Conservation (phyloP, 2,329 filamentous ascomycete species). For the Arthrobotrys sphaeroides region DNA sequence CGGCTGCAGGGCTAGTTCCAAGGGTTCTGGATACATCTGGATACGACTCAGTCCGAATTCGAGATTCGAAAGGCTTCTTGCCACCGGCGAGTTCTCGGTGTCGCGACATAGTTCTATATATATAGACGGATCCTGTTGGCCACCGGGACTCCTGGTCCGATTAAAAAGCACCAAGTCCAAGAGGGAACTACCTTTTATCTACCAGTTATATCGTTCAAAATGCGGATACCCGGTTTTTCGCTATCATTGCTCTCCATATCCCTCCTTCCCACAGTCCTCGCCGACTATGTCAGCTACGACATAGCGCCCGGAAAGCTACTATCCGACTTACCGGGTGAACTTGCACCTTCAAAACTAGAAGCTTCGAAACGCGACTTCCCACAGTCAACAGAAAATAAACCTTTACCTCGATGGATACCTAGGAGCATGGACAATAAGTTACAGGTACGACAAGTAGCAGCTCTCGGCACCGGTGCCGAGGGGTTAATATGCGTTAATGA, state of each 20-base stretch:
- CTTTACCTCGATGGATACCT: constrained; percentile 46
- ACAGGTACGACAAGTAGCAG: constrained; percentile 6
- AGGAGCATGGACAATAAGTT: constrained; percentile 36
- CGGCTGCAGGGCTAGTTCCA: background rate
- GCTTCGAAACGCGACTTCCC: constrained; percentile 28
- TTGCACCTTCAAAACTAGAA: background rate
- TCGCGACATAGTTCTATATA: constrained; percentile 27
- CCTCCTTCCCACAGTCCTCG: constrained; percentile 30
- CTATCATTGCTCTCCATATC: constrained; percentile 36
- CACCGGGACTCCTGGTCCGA: background rate
- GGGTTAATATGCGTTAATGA: constrained; percentile 35
- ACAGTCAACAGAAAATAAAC: constrained; percentile 16
- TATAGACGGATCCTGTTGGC: constrained; percentile 13
- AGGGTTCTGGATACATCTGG: constrained; percentile 11
- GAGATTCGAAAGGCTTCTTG: background rate
- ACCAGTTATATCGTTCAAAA: constrained; percentile 8
- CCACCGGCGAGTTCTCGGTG: constrained; percentile 10
- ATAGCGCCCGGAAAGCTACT: constrained; percentile 24
- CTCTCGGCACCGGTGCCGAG: constrained; percentile 1
- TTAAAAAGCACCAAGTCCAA: no score
- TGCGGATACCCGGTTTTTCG: constrained; percentile 26
- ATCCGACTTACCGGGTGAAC: background rate
- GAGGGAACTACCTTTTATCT: no score
- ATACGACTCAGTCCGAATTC: constrained; percentile 11
- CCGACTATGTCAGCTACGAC: constrained; percentile 30